Percentiles rank a stretch among this genome's conserved stretches.
phyloP scores from a whole-genome alignment of 2,329 filamentous ascomycete genomes.

The Ilyonectria destructans region DNA sequence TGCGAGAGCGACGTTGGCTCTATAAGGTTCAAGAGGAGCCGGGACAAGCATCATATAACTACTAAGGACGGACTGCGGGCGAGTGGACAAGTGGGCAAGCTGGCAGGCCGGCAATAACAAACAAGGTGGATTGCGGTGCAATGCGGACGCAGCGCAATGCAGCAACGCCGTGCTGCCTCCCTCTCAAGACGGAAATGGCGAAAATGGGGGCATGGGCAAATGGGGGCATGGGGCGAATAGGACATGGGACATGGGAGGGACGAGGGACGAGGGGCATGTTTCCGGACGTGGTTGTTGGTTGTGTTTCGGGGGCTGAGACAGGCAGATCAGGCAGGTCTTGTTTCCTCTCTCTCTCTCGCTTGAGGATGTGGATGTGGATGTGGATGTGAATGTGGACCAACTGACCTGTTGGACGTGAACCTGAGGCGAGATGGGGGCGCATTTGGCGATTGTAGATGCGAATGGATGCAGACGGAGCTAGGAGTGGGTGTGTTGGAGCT shows the following conservation, averaged over 20 bases:
- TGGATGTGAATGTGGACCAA: background rate
- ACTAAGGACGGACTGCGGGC: constrained; percentile 21
- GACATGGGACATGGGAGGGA: background rate
- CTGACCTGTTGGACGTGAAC: background rate
- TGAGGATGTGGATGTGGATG: background rate
- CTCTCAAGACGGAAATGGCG: constrained; percentile 31
- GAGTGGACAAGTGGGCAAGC: constrained; percentile 4
- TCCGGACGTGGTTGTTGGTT: constrained; percentile 49
- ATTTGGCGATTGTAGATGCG: background rate
- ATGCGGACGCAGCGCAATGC: constrained; percentile 20
- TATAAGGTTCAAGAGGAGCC: constrained; percentile 42
- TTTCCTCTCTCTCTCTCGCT: constrained; percentile 22
- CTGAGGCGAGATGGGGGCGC: background rate
- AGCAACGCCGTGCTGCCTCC: constrained; percentile 21
- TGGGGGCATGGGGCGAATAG: constrained; percentile 9
- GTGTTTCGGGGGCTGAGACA: constrained; percentile 55
- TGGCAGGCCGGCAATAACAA: constrained; percentile 32
- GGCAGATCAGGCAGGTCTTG: constrained; percentile 38
- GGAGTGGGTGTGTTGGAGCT: background rate
- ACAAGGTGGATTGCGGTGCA: constrained; percentile 11
- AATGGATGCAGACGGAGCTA: background rate
- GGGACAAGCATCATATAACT: constrained; percentile 6
- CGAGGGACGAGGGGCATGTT: constrained; percentile 40
- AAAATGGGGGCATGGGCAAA: background rate
- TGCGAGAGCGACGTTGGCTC: constrained; percentile 43